phyloP scores from a whole-genome alignment of 2,329 filamentous ascomycete species.

The Monilinia laxa region DNA sequence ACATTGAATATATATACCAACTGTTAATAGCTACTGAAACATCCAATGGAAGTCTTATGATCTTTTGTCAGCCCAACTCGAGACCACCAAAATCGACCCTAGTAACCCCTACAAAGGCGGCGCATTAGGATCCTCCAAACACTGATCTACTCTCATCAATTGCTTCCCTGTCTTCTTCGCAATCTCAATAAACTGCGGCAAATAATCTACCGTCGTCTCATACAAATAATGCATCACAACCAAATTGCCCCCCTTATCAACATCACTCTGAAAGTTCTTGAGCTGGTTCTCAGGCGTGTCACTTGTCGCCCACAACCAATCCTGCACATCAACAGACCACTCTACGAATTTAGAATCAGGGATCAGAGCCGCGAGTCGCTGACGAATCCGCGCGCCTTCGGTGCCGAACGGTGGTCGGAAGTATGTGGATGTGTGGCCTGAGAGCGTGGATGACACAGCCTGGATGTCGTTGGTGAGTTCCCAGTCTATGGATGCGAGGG shows the following conservation, averaged over 20 bases:
- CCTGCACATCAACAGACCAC: conserved; percentile 70
- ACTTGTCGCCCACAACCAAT: conserved; percentile 65
- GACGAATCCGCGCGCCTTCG: conserved; percentile 64
- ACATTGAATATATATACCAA: too few species aligned
- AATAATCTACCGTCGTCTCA: conserved; percentile 61
- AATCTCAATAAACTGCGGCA: conserved; percentile 62
- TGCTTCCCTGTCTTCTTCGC: conserved; percentile 63
- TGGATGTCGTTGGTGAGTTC: conserved; percentile 58
- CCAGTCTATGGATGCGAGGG: conserved; percentile 57
- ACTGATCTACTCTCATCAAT: conserved; percentile 67
- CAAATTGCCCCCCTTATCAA: conserved; percentile 60
- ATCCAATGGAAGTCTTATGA: background rate
- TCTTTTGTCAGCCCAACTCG: background rate
- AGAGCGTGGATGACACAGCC: conserved; percentile 45
- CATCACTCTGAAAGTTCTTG: conserved; percentile 62
- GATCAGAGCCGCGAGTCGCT: conserved; percentile 55
- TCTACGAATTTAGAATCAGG: conserved; percentile 59
- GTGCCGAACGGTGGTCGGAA: conserved; percentile 70
- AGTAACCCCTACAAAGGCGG: conserved; percentile 43
- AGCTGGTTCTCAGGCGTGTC: conserved; percentile 65
- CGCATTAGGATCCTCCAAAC: conserved; percentile 60
- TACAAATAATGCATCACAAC: conserved; percentile 71
- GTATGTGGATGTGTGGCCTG: conserved; percentile 49
- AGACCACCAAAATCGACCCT: background rate
- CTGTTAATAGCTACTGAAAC: background rate